Percentiles rank a stretch among this genome's conserved stretches.
Conservation (phyloP, 495 filamentous ascomycete species). For the Poronia punctata region DNA sequence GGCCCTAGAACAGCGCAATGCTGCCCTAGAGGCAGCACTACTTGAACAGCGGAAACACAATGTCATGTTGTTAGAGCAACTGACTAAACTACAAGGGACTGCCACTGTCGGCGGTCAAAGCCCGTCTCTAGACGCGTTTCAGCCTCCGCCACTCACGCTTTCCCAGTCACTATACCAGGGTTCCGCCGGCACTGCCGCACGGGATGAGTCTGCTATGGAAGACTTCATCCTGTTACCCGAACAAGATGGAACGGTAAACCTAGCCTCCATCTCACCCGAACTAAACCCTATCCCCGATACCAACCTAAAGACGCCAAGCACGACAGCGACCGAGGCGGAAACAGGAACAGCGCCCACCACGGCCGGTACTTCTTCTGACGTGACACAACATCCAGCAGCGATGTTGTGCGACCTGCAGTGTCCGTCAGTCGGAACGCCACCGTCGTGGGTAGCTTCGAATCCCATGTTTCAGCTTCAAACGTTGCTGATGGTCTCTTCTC, state of each 20-base stretch:
- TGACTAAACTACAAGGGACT: conserved; percentile 51
- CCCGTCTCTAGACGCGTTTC: conserved; percentile 31
- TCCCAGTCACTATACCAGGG: conserved; percentile 42
- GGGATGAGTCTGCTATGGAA: conserved; percentile 25
- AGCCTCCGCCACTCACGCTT: conserved; percentile 42
- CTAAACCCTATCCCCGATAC: conserved; percentile 40
- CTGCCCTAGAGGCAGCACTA: conserved; percentile 60
- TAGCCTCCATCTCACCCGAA: conserved; percentile 46
- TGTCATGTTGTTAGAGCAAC: conserved; percentile 54
- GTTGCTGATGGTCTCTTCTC: conserved; percentile 62
- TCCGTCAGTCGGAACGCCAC: conserved; percentile 65
- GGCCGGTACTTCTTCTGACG: conserved; percentile 65
- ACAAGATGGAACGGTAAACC: conserved; percentile 44
- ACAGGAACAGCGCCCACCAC: conserved; percentile 20
- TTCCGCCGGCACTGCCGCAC: conserved; percentile 28
- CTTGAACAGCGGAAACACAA: conserved; percentile 59
- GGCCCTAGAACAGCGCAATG: conserved; percentile 70
- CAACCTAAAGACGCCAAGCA: conserved; percentile 9
- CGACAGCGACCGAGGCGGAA: conserved; percentile 14
- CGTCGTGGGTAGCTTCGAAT: conserved; percentile 54
- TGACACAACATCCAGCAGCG: conserved; percentile 99
- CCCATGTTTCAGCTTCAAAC: conserved; percentile 56
- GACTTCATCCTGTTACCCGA: conserved; percentile 31
- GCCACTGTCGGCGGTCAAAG: conserved; percentile 46
- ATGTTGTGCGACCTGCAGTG: conserved; percentile 99